phyloP scores from a whole-genome alignment of 1,284 basidiomycete species.

The Ceratobasidium sp. region DNA sequence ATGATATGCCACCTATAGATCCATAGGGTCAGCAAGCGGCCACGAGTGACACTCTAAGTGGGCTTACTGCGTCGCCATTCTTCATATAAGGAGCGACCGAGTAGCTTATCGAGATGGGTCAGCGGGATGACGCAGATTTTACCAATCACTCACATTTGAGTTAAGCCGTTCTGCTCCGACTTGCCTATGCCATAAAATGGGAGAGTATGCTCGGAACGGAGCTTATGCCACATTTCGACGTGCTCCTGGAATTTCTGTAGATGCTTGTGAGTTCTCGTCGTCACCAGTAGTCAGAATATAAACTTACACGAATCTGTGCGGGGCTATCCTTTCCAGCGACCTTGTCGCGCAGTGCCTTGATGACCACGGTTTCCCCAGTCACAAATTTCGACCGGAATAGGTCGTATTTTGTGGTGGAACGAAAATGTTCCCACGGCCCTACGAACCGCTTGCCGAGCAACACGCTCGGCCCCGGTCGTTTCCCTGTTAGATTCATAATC shows the following conservation, averaged over 20 bases:
- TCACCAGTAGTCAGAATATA: no score
- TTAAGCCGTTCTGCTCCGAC: background rate
- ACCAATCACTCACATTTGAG: conserved; percentile 12
- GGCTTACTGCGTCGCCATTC: conserved; percentile 10
- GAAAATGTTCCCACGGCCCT: background rate
- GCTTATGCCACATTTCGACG: background rate
- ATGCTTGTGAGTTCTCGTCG: background rate
- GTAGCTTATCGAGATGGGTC: background rate
- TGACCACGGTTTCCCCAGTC: background rate
- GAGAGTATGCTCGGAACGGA: conserved; percentile 4
- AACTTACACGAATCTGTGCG: background rate
- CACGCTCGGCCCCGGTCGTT: background rate
- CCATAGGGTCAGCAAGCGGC: background rate
- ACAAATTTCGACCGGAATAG: conserved; percentile 1
- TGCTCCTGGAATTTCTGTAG: background rate
- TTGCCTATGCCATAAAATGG: conserved; percentile 19
- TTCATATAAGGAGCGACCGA: background rate
- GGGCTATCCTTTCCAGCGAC: background rate
- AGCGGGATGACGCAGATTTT: background rate
- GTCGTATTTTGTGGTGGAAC: background rate
- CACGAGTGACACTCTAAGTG: background rate
- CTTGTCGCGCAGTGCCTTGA: conserved; percentile 1
- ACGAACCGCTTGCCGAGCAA: background rate
- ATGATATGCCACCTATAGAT: conserved; percentile 1
- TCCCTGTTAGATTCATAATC: conserved; percentile 5